Base-by-base conservation (phyloP, 2,329 filamentous ascomycete species). In the Xylariales sp. region DNA sequence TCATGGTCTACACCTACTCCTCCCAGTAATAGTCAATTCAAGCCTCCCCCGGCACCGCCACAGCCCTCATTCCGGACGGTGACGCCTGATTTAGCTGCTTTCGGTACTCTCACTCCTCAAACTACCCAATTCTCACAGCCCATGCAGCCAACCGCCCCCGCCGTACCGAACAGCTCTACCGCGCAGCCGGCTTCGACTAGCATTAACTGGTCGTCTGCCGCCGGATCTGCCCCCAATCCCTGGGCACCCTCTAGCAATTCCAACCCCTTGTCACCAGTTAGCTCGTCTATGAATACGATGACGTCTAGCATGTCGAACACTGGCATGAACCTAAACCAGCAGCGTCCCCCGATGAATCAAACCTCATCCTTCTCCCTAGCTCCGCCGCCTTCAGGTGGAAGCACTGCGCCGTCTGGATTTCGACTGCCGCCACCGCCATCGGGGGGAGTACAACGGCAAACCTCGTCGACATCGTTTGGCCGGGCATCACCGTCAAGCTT, bases 61-160 rank as follows among this genome's bases (percentile, higher is more conserved):
- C 79, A 83, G 62, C 74, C 81, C 49, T 72, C 81, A 18, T 89
- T 85, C 77, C 80, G 88, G 54, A 88, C 87, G 0, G 85, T 89
- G 34, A 89, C 87, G 0, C 87, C 88, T 0, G 88, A 90, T 68
- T 80, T 90, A 0, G 81, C 80, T 18, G 80, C 82, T 16, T 88
- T 90, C 70, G 83, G 85, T 55, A 75, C 86, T 18, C 81, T 91
- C 68, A 83, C 84, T 1, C 89, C 89, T 0, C 84, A 86, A 3
- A 81, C 85, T 14, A 90, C 89, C 1, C 89, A 91, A 76, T 90
- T 85, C 75, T 90, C 88, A 1, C 84, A 90, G 68, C 88, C 89
- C 0, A 77, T 89, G 36, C 86, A 86, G 62, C 85, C 86, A 1
- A 77, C 77, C 23, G 74, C 72, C 0, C 69, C 63, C 10, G 58